Evolutionary conservation across 139 green algal genomes (phyloP).

Genomic region (Mychonastes homosphaera): DNA sequence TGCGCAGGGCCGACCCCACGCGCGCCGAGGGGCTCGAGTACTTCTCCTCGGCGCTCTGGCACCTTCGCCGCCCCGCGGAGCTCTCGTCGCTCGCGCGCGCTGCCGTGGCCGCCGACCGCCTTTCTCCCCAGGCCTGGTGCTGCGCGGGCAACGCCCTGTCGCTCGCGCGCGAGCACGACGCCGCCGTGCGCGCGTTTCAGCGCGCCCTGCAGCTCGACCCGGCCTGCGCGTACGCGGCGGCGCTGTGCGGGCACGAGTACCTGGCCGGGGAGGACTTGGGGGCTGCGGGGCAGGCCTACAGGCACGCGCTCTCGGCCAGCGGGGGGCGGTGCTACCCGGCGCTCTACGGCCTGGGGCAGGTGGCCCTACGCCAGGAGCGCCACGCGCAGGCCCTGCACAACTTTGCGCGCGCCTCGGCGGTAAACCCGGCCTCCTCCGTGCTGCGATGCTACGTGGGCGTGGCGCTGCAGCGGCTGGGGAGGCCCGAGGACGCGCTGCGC

Average conservation of each 20-base stretch:
- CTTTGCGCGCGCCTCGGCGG: conserved; percentile 55
- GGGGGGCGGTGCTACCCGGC: background rate
- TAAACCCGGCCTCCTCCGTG: conserved; percentile 77
- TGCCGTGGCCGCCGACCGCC: conserved; percentile 62
- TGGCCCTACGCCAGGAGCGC: conserved; percentile 90
- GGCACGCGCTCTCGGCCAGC: conserved; percentile 48
- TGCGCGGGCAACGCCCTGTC: conserved; percentile 85
- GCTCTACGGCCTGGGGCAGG: conserved; percentile 84
- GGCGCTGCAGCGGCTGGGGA: conserved; percentile 59
- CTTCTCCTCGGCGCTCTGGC: conserved; percentile 92
- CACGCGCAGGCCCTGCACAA: conserved; percentile 78
- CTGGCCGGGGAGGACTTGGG: conserved; percentile 86
- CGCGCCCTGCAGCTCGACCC: conserved; percentile 67
- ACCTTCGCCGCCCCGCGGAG: conserved; percentile 80
- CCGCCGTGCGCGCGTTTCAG: conserved; percentile 75
- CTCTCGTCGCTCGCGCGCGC: conserved; percentile 80
- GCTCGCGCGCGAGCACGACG: conserved; percentile 84
- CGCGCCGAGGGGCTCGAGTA: conserved; percentile 75
- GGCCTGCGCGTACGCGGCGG: conserved; percentile 11
- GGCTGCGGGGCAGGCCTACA: conserved; percentile 70
- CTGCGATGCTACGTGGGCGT: conserved; percentile 86
- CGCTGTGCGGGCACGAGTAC: conserved; percentile 74
- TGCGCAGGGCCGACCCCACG: conserved; percentile 22
- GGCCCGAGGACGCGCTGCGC: conserved; percentile 54
- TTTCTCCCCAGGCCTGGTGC: conserved; percentile 49